Evolutionary conservation across 2,329 filamentous ascomycete species (phyloP).

Genomic region (Teratosphaeria viscida): DNA sequence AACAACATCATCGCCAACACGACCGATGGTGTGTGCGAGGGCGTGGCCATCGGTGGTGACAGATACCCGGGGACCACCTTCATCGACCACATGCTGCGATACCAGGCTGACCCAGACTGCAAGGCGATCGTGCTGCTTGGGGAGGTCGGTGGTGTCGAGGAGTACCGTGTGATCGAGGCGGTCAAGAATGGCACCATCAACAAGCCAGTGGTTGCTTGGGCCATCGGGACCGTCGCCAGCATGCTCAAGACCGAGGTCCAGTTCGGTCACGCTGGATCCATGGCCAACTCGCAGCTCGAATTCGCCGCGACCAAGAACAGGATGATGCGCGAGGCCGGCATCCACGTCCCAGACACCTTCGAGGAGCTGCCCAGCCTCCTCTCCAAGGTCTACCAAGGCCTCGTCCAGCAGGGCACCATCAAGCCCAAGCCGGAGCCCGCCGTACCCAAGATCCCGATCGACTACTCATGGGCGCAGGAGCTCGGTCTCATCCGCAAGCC

Average conservation of each 20-base stretch:
- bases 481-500: slow-evolving; percentile 99
- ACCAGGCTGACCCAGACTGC: slow-evolving; percentile 92
- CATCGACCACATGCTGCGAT: slow-evolving; percentile 95
- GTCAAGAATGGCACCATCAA: slow-evolving; percentile 90
- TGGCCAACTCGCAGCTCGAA: slow-evolving; percentile 98
- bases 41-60: slow-evolving; percentile 98
- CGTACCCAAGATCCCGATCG: slow-evolving; percentile 97
- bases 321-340: slow-evolving; percentile 87
- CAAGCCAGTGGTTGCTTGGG: slow-evolving; percentile 98
- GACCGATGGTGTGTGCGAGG: slow-evolving; percentile 97
- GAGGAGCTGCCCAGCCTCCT: slow-evolving; percentile 81
- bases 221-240: slow-evolving; percentile 96
- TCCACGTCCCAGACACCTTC: slow-evolving; percentile 90
- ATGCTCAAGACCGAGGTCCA: slow-evolving; percentile 99
- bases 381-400: slow-evolving; percentile 73
- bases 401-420: slow-evolving; percentile 76
- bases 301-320: slow-evolving; percentile 95
- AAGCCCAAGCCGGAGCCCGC: slow-evolving; percentile 77
- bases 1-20: slow-evolving; percentile 98
- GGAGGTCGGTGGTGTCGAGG: slow-evolving; percentile 98
- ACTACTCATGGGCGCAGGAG: slow-evolving; percentile 99
- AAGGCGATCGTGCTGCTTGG: slow-evolving; percentile 94
- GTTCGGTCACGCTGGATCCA: slow-evolving; percentile 96
- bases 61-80: slow-evolving; percentile 98
- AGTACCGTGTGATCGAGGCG: slow-evolving; percentile 98